Evolutionary conservation across 768 basidiomycete species (phyloP), one percentile per base, ranked within the genome.

Genomic region (Boletus sensibilis): DNA sequence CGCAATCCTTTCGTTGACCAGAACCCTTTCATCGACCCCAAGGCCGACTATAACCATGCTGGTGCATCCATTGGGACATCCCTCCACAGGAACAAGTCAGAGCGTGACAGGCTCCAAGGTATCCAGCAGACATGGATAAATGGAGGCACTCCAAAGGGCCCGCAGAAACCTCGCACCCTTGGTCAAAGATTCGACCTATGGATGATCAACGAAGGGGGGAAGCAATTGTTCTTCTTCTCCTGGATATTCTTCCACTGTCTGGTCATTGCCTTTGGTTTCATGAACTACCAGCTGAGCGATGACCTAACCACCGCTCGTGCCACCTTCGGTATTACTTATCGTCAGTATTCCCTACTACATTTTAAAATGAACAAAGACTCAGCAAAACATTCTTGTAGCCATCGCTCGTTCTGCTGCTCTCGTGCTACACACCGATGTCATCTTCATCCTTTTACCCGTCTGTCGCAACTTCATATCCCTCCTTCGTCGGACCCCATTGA

Each of bases 401-500:
- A 88, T 92, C 62, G 94, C 95, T 46, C 87, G 94, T 72, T 74
- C 87, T 4, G 90, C 94, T 41, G 96, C 95, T 6, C 85, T 97
- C 43, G 85, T 95, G 48, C 82, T 97, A 10, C 93, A 97, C 64
- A 80, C 96, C 65, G 92, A 97, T 73, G 87, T 93, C 57, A 84
- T 92, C 60, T 92, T 96, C 78, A 94, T 98, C 72, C 85, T 98
- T 48, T 82, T 98, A 31, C 96, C 95, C 27, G 83, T 98, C 69
- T 98, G 95, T 81, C 86, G 95, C 58, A 95, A 93, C 76, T 93
- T 97, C 75, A 83, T 97, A 72, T 95, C 94, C 23, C 63, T 95
- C 44, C 80, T 96, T 46, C 88, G 96, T 27, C 85, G 87, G 51
- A 93, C 92, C 1, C 84, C 94, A 3, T 77, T 98, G 56, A 92